Conservation (phyloP, 2,329 filamentous ascomycete species). For the Phialocephala subalpina region DNA sequence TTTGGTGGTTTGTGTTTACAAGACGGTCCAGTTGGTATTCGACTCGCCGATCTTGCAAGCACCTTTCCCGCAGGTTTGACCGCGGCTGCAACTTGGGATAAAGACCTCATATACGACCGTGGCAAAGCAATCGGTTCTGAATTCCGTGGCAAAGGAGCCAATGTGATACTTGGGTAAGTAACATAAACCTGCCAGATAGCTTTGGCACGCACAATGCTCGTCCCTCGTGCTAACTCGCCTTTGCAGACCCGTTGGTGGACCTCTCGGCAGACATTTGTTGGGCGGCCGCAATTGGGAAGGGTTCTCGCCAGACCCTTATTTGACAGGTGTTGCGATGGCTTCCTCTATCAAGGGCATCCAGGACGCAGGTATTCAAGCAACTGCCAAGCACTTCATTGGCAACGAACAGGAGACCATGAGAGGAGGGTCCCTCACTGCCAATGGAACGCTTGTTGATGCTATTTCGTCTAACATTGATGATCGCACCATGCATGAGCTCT, state of each 20-base stretch:
- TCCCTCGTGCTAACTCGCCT: background rate
- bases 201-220: background rate
- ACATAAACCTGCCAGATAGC: background rate
- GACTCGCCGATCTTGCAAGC: background rate
- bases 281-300: background rate
- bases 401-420: conserved; percentile 68
- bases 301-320: conserved; percentile 11
- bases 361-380: conserved; percentile 20
- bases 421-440: conserved; percentile 52
- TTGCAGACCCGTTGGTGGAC: background rate
- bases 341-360: conserved; percentile 11
- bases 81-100: background rate
- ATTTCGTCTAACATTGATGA: conserved; percentile 70
- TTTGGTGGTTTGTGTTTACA: background rate
- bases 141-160: conserved; percentile 20
- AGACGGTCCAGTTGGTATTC: background rate
- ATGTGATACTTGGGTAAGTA: conserved; percentile 13
- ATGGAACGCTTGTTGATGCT: background rate
- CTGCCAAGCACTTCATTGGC: conserved; percentile 60
- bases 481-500: conserved; percentile 69
- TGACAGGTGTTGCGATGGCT: conserved; percentile 10
- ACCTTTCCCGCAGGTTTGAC: background rate
- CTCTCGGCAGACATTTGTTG: conserved; percentile 18
- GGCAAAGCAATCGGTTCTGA: conserved; percentile 18
- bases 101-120: conserved; percentile 12